These are phyloP conservation scores for Claviceps spartinae DNA, from an alignment of 2,329 filamentous ascomycete species.

Conservation along the genomic window DNA sequence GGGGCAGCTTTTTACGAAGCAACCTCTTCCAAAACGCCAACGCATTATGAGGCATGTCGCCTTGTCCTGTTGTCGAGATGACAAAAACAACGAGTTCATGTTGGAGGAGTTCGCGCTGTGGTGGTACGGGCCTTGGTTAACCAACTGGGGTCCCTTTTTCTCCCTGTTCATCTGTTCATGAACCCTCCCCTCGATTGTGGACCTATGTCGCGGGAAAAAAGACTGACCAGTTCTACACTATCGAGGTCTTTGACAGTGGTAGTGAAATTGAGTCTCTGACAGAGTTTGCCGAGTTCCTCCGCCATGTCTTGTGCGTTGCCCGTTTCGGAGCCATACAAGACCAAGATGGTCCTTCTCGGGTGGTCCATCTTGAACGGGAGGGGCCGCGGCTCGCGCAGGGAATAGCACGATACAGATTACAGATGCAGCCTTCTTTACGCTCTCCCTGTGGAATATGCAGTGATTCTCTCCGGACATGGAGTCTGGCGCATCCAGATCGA, in stretches of 20 bases:
- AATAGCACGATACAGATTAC: neutral
- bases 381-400: neutral
- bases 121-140: neutral
- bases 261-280: constrained; percentile 65
- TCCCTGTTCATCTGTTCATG: neutral
- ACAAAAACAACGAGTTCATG: constrained; percentile 59
- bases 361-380: constrained; percentile 12
- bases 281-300: constrained; percentile 62
- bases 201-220: too few species aligned
- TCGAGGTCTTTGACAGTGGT: constrained; percentile 68
- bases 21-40: constrained; percentile 74
- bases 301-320: constrained; percentile 89
- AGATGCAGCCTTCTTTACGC: neutral
- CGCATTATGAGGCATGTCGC: constrained; percentile 78
- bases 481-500: too few species aligned
- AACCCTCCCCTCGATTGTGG: neutral
- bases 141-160: neutral
- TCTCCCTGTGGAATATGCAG: too few species aligned
- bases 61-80: constrained; percentile 86
- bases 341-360: constrained; percentile 36
- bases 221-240: constrained; percentile 56
- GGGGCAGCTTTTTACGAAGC: constrained; percentile 61
- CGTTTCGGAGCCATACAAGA: constrained; percentile 90
- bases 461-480: too few species aligned
- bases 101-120: constrained; percentile 35